phyloP scores from a whole-genome alignment of 2,329 filamentous ascomycete genomes.

The Fusarium anthophilum region DNA sequence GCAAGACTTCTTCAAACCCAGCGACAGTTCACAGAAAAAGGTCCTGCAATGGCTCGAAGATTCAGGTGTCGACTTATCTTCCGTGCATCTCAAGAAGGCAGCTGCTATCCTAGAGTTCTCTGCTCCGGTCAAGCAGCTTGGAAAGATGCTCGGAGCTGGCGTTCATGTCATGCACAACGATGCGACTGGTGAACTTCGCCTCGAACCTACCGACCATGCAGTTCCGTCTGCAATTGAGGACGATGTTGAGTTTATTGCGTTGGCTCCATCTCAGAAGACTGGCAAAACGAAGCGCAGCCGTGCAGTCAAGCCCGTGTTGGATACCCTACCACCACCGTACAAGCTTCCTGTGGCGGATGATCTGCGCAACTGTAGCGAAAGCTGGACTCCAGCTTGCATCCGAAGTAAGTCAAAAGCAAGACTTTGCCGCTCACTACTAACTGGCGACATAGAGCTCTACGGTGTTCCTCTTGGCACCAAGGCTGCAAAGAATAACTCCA shows the following conservation, averaged over 20 bases:
- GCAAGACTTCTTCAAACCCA: background rate
- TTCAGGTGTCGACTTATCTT: background rate
- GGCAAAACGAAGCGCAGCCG: background rate
- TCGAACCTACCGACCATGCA: background rate
- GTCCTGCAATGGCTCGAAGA: background rate
- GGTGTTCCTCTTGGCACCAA: background rate
- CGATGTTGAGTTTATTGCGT: background rate
- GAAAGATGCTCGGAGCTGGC: background rate
- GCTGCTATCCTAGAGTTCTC: background rate
- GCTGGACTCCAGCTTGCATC: conserved; percentile 2
- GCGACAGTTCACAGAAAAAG: background rate
- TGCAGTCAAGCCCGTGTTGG: background rate
- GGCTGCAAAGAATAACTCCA: background rate
- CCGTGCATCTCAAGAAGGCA: background rate
- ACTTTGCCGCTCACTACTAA: rapidly evolving
- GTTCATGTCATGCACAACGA: background rate
- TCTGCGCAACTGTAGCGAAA: background rate
- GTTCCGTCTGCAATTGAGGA: background rate
- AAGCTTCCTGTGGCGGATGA: background rate
- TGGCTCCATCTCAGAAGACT: background rate
- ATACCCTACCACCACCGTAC: background rate
- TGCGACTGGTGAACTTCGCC: background rate
- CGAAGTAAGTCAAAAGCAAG: background rate
- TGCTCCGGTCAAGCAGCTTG: background rate
- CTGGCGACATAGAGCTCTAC: background rate